These are phyloP conservation scores for Podospora pseudopauciseta DNA, from an alignment of 495 filamentous ascomycete species.

Conservation along the genomic window DNA sequence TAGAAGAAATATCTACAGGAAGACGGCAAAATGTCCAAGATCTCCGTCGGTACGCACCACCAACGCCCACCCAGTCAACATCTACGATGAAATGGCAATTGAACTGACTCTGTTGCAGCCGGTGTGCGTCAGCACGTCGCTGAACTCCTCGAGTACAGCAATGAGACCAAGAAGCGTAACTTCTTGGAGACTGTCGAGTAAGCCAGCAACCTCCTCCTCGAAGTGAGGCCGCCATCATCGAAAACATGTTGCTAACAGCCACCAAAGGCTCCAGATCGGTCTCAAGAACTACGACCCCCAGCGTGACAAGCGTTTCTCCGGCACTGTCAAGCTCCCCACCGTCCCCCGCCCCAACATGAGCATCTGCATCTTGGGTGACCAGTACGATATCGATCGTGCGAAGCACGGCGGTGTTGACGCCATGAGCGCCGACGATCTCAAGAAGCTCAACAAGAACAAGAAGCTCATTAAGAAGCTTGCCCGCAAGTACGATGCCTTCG, in stretches of 20 bases:
- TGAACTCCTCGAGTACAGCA: slow-evolving; percentile 87
- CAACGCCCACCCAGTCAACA: background rate
- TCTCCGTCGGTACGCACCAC: slow-evolving; percentile 59
- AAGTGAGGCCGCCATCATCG: background rate
- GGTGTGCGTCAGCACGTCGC: slow-evolving; percentile 94
- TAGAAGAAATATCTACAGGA: slow-evolving; percentile 50
- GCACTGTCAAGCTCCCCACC: slow-evolving; percentile 73
- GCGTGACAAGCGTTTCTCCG: slow-evolving; percentile 99
- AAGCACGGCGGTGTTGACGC: slow-evolving; percentile 97
- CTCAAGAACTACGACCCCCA: slow-evolving; percentile 99
- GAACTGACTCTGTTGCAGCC: slow-evolving; percentile 52
- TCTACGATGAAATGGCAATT: background rate
- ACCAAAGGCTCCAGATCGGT: slow-evolving; percentile 77
- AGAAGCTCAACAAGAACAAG: slow-evolving; percentile 99
- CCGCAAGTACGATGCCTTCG: slow-evolving; percentile 98
- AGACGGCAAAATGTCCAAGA: slow-evolving; percentile 61
- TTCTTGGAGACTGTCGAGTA: slow-evolving; percentile 63
- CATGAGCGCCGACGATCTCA: slow-evolving; percentile 96
- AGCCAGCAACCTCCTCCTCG: background rate
- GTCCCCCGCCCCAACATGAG: slow-evolving; percentile 89
- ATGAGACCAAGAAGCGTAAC: slow-evolving; percentile 98
- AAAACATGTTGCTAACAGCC: slow-evolving; percentile 8
- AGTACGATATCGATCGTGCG: slow-evolving; percentile 99
- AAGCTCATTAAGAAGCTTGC: slow-evolving; percentile 99
- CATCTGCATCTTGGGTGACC: slow-evolving; percentile 97